Evolutionary conservation across 2,329 filamentous ascomycete genomes (phyloP).

Genomic region (Xylaria sp.): DNA sequence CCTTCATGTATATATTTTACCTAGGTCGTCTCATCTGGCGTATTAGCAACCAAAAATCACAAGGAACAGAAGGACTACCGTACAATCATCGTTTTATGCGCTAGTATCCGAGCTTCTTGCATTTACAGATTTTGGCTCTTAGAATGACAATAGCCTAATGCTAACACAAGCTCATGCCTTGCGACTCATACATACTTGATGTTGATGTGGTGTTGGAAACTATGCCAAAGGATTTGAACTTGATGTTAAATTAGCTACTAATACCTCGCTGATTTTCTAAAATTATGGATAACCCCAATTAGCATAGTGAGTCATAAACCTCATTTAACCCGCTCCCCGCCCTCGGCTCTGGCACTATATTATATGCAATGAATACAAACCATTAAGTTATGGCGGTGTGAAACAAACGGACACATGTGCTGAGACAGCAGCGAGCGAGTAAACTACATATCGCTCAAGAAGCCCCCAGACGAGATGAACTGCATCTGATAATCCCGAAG

Average conservation of each 20-base stretch:
- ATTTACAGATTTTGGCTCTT: not conserved
- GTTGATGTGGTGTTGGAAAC: not conserved
- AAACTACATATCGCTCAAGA: slow-evolving; percentile 47
- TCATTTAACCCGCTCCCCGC: not conserved
- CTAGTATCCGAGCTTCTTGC: not conserved
- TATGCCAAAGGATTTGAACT: not conserved
- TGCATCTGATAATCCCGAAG: slow-evolving; percentile 81
- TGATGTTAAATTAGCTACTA: not conserved
- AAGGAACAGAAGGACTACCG: not conserved
- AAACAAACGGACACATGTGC: not conserved
- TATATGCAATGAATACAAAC: slow-evolving; percentile 29
- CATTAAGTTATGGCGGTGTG: not conserved
- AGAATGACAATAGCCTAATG: not conserved
- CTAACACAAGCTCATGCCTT: not conserved
- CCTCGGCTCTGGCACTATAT: slow-evolving; percentile 10
- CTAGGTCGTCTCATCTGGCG: not conserved
- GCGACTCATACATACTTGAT: not conserved
- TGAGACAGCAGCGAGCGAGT: not conserved
- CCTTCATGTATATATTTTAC: slow-evolving; percentile 30
- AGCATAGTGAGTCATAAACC: not conserved
- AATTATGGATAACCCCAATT: not conserved
- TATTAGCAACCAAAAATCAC: slow-evolving; percentile 9
- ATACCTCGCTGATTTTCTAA: not conserved
- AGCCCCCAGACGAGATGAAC: slow-evolving; percentile 74
- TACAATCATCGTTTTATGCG: not conserved